Percentiles rank a stretch among this genome's conserved stretches.
phyloP scores from a whole-genome alignment of 495 filamentous ascomycete species.

The Neurospora intermedia region DNA sequence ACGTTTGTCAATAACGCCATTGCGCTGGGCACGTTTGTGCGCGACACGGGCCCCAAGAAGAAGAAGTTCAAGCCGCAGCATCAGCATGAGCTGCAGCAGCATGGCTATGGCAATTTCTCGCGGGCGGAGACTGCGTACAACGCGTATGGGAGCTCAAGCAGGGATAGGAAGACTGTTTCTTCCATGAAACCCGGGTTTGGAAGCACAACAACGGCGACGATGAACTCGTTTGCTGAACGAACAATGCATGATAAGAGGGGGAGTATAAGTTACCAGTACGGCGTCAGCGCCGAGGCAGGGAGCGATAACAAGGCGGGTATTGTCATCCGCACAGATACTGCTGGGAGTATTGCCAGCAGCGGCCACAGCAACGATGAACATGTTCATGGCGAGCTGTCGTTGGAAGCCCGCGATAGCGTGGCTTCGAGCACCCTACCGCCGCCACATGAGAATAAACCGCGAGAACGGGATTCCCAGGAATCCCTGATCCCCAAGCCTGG shows the following conservation, averaged over 20 bases:
- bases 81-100: conserved; percentile 2
- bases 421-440: neutral
- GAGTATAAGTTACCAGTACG: neutral
- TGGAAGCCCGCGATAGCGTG: neutral
- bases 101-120: conserved; percentile 17
- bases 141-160: neutral
- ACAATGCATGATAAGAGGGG: neutral
- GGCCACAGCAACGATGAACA: neutral
- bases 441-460: neutral
- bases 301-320: neutral
- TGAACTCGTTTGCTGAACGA: neutral
- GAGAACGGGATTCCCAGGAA: conserved; percentile 9
- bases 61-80: conserved; percentile 43
- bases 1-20: conserved; percentile 66
- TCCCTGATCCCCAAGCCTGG: neutral
- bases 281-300: neutral
- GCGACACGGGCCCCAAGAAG: conserved; percentile 69
- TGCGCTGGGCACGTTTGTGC: conserved; percentile 68
- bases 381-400: neutral
- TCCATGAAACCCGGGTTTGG: neutral
- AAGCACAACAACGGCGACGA: neutral
- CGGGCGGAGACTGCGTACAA: neutral
- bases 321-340: neutral
- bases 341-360: neutral
- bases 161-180: neutral